Percentiles rank a stretch among this genome's conserved stretches.
Evolutionary conservation across 441 rosid species (phyloP).

Genomic region (Gossypium trilobum): DNA sequence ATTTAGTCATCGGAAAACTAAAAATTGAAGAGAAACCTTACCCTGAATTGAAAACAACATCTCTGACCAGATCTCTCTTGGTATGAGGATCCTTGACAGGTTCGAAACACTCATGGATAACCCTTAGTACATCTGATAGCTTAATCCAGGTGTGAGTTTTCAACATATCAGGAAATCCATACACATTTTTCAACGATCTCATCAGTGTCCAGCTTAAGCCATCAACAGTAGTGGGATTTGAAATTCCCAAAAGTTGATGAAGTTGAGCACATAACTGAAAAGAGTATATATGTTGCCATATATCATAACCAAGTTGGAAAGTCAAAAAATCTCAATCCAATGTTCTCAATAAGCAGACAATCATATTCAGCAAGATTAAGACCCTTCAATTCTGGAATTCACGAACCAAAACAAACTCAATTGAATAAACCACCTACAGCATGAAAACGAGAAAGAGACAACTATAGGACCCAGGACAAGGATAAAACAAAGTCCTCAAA

Average conservation of each 20-base stretch:
- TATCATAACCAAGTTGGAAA: slow-evolving; percentile 4
- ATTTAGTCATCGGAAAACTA: background rate
- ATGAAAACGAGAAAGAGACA: slow-evolving; percentile 7
- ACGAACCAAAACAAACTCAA: background rate
- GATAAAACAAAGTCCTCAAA: background rate
- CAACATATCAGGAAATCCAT: slow-evolving; percentile 19
- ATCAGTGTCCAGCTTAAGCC: slow-evolving; percentile 36
- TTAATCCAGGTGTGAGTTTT: slow-evolving; percentile 22
- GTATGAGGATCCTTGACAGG: slow-evolving; percentile 37
- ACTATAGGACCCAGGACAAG: background rate
- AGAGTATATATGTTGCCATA: background rate
- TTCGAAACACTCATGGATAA: slow-evolving; percentile 34
- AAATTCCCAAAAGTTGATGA: slow-evolving; percentile 32
- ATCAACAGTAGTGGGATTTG: slow-evolving; percentile 30
- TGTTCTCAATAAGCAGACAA: slow-evolving; percentile 4
- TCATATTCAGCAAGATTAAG: slow-evolving; percentile 1
- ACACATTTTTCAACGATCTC: slow-evolving; percentile 25
- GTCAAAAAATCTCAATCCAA: background rate
- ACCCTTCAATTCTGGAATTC: background rate
- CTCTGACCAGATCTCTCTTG: slow-evolving; percentile 30
- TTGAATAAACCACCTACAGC: background rate
- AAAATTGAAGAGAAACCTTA: slow-evolving; percentile 19
- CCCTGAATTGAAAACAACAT: slow-evolving; percentile 30
- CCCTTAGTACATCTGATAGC: slow-evolving; percentile 27
- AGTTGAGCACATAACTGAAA: slow-evolving; percentile 31